phyloP scores from a whole-genome alignment of 164 flowering plant genomes.

The Stephania cephalantha region DNA sequence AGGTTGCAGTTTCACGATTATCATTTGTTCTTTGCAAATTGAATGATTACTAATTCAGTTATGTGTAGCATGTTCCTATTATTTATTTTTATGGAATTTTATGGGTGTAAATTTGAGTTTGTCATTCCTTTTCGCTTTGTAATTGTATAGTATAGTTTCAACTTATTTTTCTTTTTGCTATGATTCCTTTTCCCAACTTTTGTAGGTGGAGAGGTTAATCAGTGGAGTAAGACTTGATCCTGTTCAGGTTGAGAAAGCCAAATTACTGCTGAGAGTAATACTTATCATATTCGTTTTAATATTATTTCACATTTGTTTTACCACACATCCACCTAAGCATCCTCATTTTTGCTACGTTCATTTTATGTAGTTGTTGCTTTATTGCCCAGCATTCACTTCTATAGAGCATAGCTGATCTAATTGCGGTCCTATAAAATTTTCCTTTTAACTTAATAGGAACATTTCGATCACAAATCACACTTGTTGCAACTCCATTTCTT shows the following conservation, averaged over 20 bases:
- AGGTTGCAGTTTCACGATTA: not conserved
- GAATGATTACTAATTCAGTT: not conserved
- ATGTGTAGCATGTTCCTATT: not conserved
- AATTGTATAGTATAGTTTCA: not conserved
- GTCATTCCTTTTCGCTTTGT: not conserved
- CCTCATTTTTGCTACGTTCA: too few relatives aligned
- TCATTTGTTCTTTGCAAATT: not conserved
- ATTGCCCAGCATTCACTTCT: too few relatives aligned
- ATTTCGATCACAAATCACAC: too few relatives aligned
- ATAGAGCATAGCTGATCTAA: too few relatives aligned
- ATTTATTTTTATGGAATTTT: not conserved
- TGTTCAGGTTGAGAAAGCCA: conserved; percentile 20
- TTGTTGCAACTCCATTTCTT: too few relatives aligned
- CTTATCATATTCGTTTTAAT: not conserved
- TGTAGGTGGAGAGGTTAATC: conserved; percentile 23
- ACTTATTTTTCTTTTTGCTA: not conserved
- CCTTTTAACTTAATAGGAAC: too few relatives aligned
- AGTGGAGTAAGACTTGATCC: conserved; percentile 8
- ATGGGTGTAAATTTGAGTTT: not conserved
- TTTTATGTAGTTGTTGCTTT: too few relatives aligned
- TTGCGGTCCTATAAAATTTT: too few relatives aligned
- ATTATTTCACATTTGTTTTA: not conserved
- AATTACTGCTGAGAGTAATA: conserved; percentile 18
- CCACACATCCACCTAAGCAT: too few relatives aligned
- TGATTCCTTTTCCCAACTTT: not conserved